A percentile compares a stretch with the other conserved stretches of the same genome.
phyloP scores from a whole-genome alignment of 345 rosid genomes.

The Zanthoxylum bungeanum region DNA sequence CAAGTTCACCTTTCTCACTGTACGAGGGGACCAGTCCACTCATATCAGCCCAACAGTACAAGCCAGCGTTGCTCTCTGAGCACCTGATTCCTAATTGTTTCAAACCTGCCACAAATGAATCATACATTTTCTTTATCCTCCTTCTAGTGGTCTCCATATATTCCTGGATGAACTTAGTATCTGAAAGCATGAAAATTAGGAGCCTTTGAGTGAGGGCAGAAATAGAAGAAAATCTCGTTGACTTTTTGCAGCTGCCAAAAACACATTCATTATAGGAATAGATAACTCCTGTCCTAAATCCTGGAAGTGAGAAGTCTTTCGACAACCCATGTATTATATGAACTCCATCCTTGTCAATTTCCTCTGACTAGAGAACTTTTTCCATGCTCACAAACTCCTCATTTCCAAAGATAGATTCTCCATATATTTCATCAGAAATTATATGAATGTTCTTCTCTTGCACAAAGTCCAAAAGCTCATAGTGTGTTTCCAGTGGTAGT shows the following conservation, averaged over 20 bases:
- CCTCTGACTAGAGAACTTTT: slow-evolving; percentile 57
- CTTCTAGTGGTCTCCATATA: slow-evolving; percentile 54
- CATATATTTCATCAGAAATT: slow-evolving; percentile 85
- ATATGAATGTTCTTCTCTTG: slow-evolving; percentile 80
- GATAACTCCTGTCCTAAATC: slow-evolving; percentile 79
- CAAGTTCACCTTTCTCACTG: slow-evolving; percentile 86
- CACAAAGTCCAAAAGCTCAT: slow-evolving; percentile 58
- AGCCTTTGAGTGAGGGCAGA: slow-evolving; percentile 76
- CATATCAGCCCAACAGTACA: slow-evolving; percentile 93
- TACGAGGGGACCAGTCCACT: slow-evolving; percentile 64
- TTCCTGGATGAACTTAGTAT: slow-evolving; percentile 51
- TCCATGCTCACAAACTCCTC: slow-evolving; percentile 85
- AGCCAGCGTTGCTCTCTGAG: slow-evolving; percentile 61
- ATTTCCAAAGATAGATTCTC: slow-evolving; percentile 66
- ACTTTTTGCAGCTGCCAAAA: slow-evolving; percentile 60
- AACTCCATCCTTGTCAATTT: slow-evolving; percentile 71
- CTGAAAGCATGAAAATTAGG: slow-evolving; percentile 71
- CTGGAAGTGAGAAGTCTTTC: slow-evolving; percentile 82
- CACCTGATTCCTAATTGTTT: slow-evolving; percentile 56
- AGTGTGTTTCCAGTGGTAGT: slow-evolving; percentile 57
- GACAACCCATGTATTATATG: slow-evolving; percentile 86
- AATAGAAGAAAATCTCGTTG: slow-evolving; percentile 72
- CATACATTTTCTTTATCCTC: slow-evolving; percentile 48
- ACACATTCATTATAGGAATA: slow-evolving; percentile 69
- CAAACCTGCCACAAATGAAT: slow-evolving; percentile 59